A percentile compares a stretch with the other conserved stretches of the same genome.
phyloP scores from a whole-genome alignment of 129 eudicot species.

The Chrysanthemum makinoi region DNA sequence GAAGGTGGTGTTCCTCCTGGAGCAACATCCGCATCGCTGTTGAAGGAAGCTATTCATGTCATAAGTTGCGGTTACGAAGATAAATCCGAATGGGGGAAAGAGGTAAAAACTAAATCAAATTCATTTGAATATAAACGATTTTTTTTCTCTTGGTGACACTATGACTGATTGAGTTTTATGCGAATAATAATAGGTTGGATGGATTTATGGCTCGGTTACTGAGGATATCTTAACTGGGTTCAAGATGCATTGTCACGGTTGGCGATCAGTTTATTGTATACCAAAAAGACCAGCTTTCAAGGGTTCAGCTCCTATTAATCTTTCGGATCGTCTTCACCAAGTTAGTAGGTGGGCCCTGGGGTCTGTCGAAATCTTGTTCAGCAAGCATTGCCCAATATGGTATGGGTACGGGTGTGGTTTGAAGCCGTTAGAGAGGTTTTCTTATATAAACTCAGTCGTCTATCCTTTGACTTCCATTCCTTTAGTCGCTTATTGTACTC shows the following conservation, averaged over 20 bases:
- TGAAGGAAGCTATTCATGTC: slow-evolving; percentile 95
- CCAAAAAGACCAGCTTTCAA: slow-evolving; percentile 81
- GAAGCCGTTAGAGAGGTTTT: slow-evolving; percentile 85
- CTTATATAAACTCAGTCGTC: slow-evolving; percentile 76
- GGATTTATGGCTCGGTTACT: slow-evolving; percentile 95
- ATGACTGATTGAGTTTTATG: not conserved
- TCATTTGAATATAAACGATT: slow-evolving; percentile 8
- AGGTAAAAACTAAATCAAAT: slow-evolving; percentile 40
- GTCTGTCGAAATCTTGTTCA: slow-evolving; percentile 79
- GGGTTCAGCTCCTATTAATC: slow-evolving; percentile 91
- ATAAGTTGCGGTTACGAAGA: slow-evolving; percentile 95
- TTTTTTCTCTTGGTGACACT: not conserved
- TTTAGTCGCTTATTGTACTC: slow-evolving; percentile 74
- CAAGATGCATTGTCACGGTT: slow-evolving; percentile 94
- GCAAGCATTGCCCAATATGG: slow-evolving; percentile 92
- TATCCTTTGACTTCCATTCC: slow-evolving; percentile 89
- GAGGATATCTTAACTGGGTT: slow-evolving; percentile 90
- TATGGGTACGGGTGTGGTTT: slow-evolving; percentile 83
- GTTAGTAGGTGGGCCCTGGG: slow-evolving; percentile 96
- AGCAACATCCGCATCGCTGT: slow-evolving; percentile 67
- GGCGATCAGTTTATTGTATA: slow-evolving; percentile 90
- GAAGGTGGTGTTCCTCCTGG: slow-evolving; percentile 83
- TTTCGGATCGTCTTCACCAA: slow-evolving; percentile 92
- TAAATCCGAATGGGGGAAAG: slow-evolving; percentile 96
- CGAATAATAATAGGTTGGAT: slow-evolving; percentile 57